These are phyloP conservation scores for Ceratobasidium sp. DNA, from an alignment of 1,284 basidiomycete genomes.

Conservation along the genomic window DNA sequence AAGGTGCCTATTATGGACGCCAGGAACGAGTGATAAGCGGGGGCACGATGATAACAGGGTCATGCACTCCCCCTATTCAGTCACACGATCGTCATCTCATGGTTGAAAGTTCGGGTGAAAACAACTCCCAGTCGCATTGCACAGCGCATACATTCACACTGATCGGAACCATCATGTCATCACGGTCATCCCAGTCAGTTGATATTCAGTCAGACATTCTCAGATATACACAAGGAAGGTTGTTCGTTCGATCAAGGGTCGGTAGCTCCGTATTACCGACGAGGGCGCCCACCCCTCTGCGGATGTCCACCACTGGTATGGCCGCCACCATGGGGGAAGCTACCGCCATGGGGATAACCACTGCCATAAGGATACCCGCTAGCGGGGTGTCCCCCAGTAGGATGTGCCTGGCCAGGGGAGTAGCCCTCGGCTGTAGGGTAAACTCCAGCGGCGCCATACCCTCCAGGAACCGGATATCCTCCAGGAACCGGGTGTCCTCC, in stretches of 20 bases:
- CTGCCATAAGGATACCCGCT: not conserved
- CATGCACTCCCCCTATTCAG: no score
- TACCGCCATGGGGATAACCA: not conserved
- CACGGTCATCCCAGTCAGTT: not conserved
- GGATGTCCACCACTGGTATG: not conserved
- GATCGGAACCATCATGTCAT: not conserved
- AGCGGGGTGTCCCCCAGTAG: not conserved
- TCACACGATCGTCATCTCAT: no score
- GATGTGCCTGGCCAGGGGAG: not conserved
- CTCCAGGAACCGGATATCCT: not conserved
- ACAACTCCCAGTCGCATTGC: not conserved
- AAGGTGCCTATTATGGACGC: no score
- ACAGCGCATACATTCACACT: not conserved
- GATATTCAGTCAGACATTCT: not conserved
- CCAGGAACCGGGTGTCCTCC: not conserved
- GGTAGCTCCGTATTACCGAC: not conserved
- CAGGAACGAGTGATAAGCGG: no score
- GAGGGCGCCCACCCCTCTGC: no score
- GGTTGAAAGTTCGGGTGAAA: not conserved
- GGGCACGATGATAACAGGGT: no score
- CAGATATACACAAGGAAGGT: not conserved
- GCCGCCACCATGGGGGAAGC: not conserved
- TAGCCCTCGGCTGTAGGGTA: not conserved
- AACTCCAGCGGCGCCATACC: not conserved
- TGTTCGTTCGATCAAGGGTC: constrained; percentile 2